These are phyloP conservation scores for Colletotrichum camelliae DNA, from an alignment of 2,329 filamentous ascomycete genomes.

Conservation along the genomic window DNA sequence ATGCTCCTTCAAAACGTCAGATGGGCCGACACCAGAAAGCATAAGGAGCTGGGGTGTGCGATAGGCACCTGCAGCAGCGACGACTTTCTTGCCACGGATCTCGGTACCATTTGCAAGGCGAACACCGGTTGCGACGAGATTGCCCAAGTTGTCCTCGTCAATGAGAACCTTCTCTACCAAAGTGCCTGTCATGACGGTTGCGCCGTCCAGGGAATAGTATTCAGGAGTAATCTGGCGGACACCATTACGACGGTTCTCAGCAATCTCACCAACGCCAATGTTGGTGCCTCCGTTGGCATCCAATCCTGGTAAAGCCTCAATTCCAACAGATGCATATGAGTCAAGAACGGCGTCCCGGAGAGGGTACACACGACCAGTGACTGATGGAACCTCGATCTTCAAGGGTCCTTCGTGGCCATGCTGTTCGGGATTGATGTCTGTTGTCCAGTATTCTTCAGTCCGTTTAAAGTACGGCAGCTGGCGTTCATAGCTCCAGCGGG, in stretches of 20 bases:
- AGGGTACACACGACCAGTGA: conserved; percentile 40
- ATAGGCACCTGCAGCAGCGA: conserved; percentile 53
- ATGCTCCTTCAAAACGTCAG: conserved; percentile 42
- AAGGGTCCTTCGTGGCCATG: conserved; percentile 44
- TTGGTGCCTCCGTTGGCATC: conserved; percentile 31
- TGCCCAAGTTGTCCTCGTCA: neutral
- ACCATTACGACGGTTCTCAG: conserved; percentile 28
- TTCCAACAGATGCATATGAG: conserved; percentile 46
- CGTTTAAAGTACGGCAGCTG: conserved; percentile 19
- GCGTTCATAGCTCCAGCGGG: conserved; percentile 50
- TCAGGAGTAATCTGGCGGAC: conserved; percentile 27
- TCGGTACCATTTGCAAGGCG: conserved; percentile 30
- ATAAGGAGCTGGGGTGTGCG: conserved; percentile 57
- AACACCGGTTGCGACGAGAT: conserved; percentile 28
- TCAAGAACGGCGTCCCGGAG: conserved; percentile 37
- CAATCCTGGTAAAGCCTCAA: conserved; percentile 27
- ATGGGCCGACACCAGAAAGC: conserved; percentile 57
- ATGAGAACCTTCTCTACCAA: conserved; percentile 27
- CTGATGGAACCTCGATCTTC: conserved; percentile 31
- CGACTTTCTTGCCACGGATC: conserved; percentile 33
- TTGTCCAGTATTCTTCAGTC: conserved; percentile 24
- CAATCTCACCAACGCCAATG: conserved; percentile 35
- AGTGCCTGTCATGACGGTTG: conserved; percentile 29
- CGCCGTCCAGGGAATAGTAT: conserved; percentile 28
- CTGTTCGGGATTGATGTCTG: conserved; percentile 33